Conservation (phyloP, 768 basidiomycete species). For the Hygrophoropsis aurantiaca region DNA sequence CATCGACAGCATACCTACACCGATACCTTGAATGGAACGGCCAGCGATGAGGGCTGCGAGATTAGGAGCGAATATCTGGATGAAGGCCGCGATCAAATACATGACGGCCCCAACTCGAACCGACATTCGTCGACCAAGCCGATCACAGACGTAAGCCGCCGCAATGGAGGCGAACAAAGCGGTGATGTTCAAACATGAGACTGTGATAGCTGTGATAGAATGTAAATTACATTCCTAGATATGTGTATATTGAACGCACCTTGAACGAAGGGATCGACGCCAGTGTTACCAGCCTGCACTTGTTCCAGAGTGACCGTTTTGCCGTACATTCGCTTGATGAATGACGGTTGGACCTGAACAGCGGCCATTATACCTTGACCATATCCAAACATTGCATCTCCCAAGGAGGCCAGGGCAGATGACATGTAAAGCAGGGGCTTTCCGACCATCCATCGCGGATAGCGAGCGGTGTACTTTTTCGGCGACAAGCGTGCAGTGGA, state of each 20-base stretch:
- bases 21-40: slow-evolving; percentile 47
- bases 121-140: slow-evolving; percentile 49
- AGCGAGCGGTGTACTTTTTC: slow-evolving; percentile 42
- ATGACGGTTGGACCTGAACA: slow-evolving; percentile 52
- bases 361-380: slow-evolving; percentile 53
- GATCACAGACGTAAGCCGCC: slow-evolving; percentile 51
- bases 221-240: neutral
- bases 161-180: slow-evolving; percentile 45
- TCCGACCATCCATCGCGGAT: slow-evolving; percentile 54
- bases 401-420: slow-evolving; percentile 53
- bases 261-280: slow-evolving; percentile 46
- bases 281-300: slow-evolving; percentile 41
- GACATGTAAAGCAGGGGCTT: slow-evolving; percentile 48
- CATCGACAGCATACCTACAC: slow-evolving; percentile 51
- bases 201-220: slow-evolving; percentile 42
- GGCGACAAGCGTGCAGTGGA: slow-evolving; percentile 32
- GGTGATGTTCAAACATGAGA: slow-evolving; percentile 49
- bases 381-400: slow-evolving; percentile 58
- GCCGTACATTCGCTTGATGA: slow-evolving; percentile 50
- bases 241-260: slow-evolving; percentile 27
- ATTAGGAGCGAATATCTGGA: slow-evolving; percentile 50
- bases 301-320: slow-evolving; percentile 42
- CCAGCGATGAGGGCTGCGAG: slow-evolving; percentile 40
- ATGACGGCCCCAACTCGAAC: slow-evolving; percentile 50
- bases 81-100: slow-evolving; percentile 48